Evolutionary conservation across 2,329 filamentous ascomycete genomes (phyloP).

Genomic region (Talaromyces rugulosus): DNA sequence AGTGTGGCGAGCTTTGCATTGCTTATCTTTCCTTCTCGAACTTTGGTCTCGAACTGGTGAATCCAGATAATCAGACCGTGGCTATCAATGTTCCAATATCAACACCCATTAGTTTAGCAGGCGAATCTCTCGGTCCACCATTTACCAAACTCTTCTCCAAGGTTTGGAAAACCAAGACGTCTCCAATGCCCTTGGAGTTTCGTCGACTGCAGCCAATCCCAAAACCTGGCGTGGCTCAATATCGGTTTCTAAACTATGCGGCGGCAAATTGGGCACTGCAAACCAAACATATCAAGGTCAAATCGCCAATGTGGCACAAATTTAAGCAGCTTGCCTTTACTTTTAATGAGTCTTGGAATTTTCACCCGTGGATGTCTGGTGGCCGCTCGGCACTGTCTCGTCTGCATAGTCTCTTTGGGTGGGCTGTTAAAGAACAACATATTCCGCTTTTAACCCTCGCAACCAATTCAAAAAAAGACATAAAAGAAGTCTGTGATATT

Average conservation of each 20-base stretch:
- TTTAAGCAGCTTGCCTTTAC: slow-evolving; percentile 15
- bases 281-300: slow-evolving; percentile 12
- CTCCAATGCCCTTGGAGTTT: background rate
- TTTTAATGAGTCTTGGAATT: slow-evolving; percentile 20
- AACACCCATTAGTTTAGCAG: background rate
- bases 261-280: slow-evolving; percentile 16
- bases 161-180: background rate
- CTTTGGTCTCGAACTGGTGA: slow-evolving; percentile 16
- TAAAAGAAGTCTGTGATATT: slow-evolving; percentile 16
- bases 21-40: slow-evolving; percentile 20
- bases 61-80: background rate
- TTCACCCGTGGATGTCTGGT: slow-evolving; percentile 20
- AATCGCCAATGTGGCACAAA: slow-evolving; percentile 14
- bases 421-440: slow-evolving; percentile 19
- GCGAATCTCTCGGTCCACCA: background rate
- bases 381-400: slow-evolving; percentile 16
- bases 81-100: background rate
- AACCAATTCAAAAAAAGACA: background rate
- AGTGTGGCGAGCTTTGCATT: slow-evolving; percentile 21
- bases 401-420: slow-evolving; percentile 19
- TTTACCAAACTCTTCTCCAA: slow-evolving; percentile 1
- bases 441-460: slow-evolving; percentile 16
- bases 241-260: slow-evolving; percentile 18
- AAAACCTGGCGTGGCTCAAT: slow-evolving; percentile 9
- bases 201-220: slow-evolving; percentile 6